These are phyloP conservation scores for Fusarium transvaalense DNA, from an alignment of 2,329 filamentous ascomycete species.

Conservation along the genomic window DNA sequence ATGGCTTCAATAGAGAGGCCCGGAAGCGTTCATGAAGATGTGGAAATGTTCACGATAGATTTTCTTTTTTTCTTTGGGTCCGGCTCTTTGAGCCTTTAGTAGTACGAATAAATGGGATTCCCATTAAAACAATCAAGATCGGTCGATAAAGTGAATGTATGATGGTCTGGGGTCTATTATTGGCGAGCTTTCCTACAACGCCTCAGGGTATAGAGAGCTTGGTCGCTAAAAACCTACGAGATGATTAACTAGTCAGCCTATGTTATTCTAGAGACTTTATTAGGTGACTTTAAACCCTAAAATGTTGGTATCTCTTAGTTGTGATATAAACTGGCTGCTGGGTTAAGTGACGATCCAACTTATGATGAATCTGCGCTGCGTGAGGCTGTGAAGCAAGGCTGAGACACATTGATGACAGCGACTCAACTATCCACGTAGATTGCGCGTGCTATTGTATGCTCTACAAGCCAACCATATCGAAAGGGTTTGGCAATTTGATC, in stretches of 20 bases:
- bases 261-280: no score
- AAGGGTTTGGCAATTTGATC: neutral
- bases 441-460: neutral
- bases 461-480: neutral
- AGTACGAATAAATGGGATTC: constrained; percentile 44
- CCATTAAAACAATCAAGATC: neutral
- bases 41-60: constrained; percentile 53
- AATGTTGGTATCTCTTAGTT: neutral
- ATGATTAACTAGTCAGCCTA: neutral
- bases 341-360: neutral
- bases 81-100: constrained; percentile 42
- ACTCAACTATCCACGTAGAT: neutral
- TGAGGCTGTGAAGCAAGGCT: neutral
- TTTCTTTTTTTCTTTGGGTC: constrained; percentile 48
- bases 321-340: neutral
- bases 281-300: no score
- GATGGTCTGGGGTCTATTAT: neutral
- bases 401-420: neutral
- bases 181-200: neutral
- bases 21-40: constrained; percentile 48
- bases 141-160: neutral
- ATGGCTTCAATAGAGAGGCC: constrained; percentile 50
- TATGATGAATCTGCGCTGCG: no score
- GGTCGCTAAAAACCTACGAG: neutral
- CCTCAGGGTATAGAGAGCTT: neutral